Base-by-base conservation (phyloP, 2,329 filamentous ascomycete genomes). In the Westerdykella aurantiaca region DNA sequence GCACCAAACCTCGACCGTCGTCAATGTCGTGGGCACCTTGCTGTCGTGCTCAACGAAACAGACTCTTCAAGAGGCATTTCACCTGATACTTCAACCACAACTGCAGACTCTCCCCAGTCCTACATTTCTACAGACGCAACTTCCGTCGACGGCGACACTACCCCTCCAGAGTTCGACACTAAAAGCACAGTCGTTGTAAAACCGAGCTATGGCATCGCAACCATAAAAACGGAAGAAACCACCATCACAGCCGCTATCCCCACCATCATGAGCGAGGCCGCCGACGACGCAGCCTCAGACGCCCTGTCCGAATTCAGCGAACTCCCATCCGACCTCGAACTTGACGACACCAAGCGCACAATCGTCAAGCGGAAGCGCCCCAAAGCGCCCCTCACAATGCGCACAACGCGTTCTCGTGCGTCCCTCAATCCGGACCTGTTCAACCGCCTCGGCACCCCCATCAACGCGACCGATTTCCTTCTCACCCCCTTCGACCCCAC, bases 241-340 rank as follows among this genome's bases (percentile, higher is more conserved):
- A 61, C 52, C 49, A 52, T 62, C 55, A 58, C 55, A 47, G 50
- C 58, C 47, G 55, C 52, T 52, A 37, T 56, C 56, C 34, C 57
- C 40, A 52, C 57, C n/a, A 18, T 18, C n/a, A 5, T 35, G 5
- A 14, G 3, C n/a, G 33, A 35, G 3, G 3, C 17, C 33, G 9
- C 33, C 39, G 57, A 61, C 45, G 58, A 63, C 44, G 61, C 57
- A 43, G 44, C 49, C 14, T 47, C 51, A 35, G 61, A 57, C 44
- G 44, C 49, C 17, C 46, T 50, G 34, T 70, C 68, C 35, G 66
- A 68, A 25, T 58, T 70, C 43, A 68, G 66, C 52, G 67, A 69
- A 22, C 60, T 71, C 22, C 68, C 66, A 39, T 56, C 61, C 38
- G 64, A 52, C 46, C 52, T 56, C 45, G 67, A 67, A 44, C 56